Evolutionary conservation across 352 stramenopile genomes (phyloP).

Genomic region (Phytophthora ohioensis): DNA sequence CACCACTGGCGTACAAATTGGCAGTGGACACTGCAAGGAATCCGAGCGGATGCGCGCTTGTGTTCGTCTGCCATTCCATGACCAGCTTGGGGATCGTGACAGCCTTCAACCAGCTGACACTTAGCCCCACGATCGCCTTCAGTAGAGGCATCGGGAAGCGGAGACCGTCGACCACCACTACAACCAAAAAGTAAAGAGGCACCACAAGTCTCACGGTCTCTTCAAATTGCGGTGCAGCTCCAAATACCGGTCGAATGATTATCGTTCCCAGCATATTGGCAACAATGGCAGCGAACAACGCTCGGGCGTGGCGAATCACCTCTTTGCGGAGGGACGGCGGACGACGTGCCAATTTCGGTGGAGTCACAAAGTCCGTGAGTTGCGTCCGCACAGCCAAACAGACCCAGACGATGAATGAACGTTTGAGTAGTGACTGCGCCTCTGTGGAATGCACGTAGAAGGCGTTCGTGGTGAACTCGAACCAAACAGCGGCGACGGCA

Average conservation of each 20-base stretch:
- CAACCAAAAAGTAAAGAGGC: slow-evolving; percentile 63
- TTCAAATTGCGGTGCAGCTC: slow-evolving; percentile 62
- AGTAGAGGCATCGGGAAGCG: slow-evolving; percentile 53
- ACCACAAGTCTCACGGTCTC: slow-evolving; percentile 68
- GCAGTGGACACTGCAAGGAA: slow-evolving; percentile 72
- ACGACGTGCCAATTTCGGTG: slow-evolving; percentile 37
- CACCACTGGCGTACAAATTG: slow-evolving; percentile 76
- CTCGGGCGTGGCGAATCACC: slow-evolving; percentile 45
- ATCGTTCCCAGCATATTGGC: slow-evolving; percentile 75
- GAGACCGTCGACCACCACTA: slow-evolving; percentile 50
- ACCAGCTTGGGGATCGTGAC: slow-evolving; percentile 76
- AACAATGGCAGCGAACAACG: slow-evolving; percentile 58
- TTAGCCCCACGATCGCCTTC: slow-evolving; percentile 59
- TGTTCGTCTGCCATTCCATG: slow-evolving; percentile 60
- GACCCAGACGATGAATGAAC: slow-evolving; percentile 68
- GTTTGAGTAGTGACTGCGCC: slow-evolving; percentile 58
- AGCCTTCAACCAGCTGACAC: slow-evolving; percentile 80
- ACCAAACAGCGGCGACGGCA: slow-evolving; percentile 51
- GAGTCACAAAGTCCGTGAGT: slow-evolving; percentile 52
- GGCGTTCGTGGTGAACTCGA: slow-evolving; percentile 65
- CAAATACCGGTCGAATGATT: slow-evolving; percentile 69
- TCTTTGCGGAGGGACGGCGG: slow-evolving; percentile 48
- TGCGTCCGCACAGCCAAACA: slow-evolving; percentile 62
- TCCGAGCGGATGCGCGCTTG: slow-evolving; percentile 56
- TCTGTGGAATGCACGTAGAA: slow-evolving; percentile 56